These are phyloP conservation scores for Neckera pumila DNA, from an alignment of 225 moss, liverwort and hornwort species.

Conservation along the genomic window DNA sequence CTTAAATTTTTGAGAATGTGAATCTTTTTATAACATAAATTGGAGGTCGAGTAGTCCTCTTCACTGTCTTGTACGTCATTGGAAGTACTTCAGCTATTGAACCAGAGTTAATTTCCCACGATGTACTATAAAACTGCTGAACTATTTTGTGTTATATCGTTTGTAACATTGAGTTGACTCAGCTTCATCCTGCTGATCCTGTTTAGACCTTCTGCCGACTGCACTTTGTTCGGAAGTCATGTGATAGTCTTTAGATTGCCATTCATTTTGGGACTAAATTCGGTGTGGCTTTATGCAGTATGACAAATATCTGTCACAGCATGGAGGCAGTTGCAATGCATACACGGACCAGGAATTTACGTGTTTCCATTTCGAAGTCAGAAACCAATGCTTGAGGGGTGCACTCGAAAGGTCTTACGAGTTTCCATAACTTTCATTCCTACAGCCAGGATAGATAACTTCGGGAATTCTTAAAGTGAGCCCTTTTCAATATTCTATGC, in stretches of 20 bases:
- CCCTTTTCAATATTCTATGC: background rate
- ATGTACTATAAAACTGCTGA: background rate
- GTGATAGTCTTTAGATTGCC: background rate
- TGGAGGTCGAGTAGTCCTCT: background rate
- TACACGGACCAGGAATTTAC: slow-evolving; percentile 55
- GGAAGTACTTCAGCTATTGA: background rate
- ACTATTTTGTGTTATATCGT: background rate
- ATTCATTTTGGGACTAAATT: background rate
- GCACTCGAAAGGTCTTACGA: slow-evolving; percentile 35
- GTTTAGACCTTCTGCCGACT: background rate
- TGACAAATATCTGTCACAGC: slow-evolving; percentile 30
- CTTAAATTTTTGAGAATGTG: background rate
- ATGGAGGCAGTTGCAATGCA: slow-evolving; percentile 49
- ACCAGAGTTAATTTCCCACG: background rate
- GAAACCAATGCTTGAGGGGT: slow-evolving; percentile 32
- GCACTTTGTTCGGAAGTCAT: background rate
- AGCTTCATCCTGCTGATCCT: background rate
- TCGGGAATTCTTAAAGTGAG: background rate
- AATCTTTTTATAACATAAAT: background rate
- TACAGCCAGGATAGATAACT: background rate
- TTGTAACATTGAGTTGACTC: background rate
- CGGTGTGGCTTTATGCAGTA: slow-evolving; percentile 28
- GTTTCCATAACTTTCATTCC: background rate
- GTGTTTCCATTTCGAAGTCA: slow-evolving; percentile 50
- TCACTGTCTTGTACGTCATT: background rate